Evolutionary conservation across 441 rosid species (phyloP), one percentile per base, ranked within the genome.

Genomic region (Theobroma grandiflorum): DNA sequence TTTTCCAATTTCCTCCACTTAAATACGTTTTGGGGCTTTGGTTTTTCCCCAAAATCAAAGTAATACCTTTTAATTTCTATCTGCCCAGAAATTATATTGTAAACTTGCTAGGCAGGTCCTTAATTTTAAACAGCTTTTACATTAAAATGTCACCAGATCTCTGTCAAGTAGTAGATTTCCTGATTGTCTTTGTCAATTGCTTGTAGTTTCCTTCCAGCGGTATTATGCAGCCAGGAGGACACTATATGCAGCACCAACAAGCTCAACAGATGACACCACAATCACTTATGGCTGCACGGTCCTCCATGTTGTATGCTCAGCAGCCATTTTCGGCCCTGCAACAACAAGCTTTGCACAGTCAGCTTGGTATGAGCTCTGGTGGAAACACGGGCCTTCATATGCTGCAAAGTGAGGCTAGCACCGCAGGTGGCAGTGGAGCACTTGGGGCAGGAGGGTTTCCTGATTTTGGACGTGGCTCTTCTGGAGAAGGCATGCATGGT

Each of bases 341-440:
- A 72, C 76, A 93, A 66, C 95, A 89, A 84, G 91, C 90, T n/a
- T 79, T 91, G 80, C 96, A 97, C 43, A 81, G 92, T 86, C 99
- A 97, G 90, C 97, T 95, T 1, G 98, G 98, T 80, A 95, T 95
- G 94, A 92, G 89, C 85, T 91, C 95, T 0, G 94, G 96, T 37
- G 97, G 93, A 75, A 85, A 91, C 84, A 66, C 89, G 8, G 98
- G 99, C 61, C 91, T 97, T 58, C 93, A 93, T 90, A 88, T 94
- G 85, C 89, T 95, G 83, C 99, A 90, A 26, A 93, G 87, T 31
- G 98, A 97, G 74, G 85, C 83, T 5, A 78, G 87, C 64, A 76
- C 83, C 63, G 93, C 90, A 1, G 93, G 93, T 45, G 87, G 90
- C 64, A 76, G 82, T n/a, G 98, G 90, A 18, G 78, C 79, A 22